A percentile compares a stretch with the other conserved stretches of the same genome.
Conservation (phyloP, 345 rosid species). For the Corymbia maculata region DNA sequence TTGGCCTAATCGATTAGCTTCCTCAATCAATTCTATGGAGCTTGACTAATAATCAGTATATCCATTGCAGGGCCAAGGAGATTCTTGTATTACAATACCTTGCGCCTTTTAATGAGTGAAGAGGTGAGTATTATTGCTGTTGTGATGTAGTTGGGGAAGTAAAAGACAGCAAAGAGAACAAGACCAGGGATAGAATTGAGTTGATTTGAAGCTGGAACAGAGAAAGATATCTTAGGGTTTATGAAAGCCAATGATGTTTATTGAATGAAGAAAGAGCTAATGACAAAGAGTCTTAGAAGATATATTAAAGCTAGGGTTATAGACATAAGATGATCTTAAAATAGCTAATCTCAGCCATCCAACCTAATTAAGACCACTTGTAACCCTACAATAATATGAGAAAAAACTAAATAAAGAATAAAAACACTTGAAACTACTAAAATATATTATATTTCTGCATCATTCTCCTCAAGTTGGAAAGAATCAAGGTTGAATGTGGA, state of each 20-base stretch:
- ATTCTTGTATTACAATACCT: constrained; percentile 53
- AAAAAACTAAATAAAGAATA: background rate
- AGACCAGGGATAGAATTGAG: background rate
- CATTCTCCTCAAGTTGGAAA: background rate
- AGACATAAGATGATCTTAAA: background rate
- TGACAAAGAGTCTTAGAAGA: background rate
- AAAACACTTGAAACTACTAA: background rate
- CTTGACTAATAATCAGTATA: background rate
- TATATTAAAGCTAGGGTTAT: background rate
- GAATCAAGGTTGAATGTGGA: background rate
- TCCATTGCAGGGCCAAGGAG: constrained; percentile 65
- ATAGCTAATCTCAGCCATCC: background rate
- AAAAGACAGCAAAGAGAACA: background rate
- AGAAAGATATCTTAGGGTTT: background rate
- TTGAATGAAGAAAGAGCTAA: background rate
- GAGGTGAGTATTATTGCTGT: constrained; percentile 36
- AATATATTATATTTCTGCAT: background rate
- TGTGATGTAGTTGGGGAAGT: background rate
- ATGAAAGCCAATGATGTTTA: background rate
- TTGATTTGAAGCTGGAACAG: background rate
- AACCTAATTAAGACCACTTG: background rate
- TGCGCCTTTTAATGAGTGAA: constrained; percentile 58
- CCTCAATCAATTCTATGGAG: background rate
- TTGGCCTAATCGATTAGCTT: background rate
- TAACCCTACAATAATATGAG: background rate